Conservation (phyloP, 495 filamentous ascomycete genomes). For the Penicillium turbatum region DNA sequence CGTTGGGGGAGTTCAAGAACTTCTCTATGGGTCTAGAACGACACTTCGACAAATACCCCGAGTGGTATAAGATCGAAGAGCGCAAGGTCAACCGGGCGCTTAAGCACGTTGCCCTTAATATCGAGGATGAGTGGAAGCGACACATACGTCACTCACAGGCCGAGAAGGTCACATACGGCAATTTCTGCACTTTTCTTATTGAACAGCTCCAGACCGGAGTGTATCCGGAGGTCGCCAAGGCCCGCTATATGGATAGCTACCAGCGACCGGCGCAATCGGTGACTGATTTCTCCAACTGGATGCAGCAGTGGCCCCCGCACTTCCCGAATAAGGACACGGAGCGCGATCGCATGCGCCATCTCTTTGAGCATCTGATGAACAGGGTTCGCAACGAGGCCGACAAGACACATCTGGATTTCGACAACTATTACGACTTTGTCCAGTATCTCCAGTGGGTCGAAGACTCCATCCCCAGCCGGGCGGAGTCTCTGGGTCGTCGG, state of each 20-base stretch:
- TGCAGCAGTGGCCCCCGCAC: conserved; percentile 12
- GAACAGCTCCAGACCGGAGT: conserved; percentile 2
- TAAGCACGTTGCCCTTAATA: conserved; percentile 4
- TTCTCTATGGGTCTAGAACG: conserved; percentile 3
- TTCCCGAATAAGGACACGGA: background rate
- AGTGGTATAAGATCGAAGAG: background rate
- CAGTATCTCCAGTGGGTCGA: conserved; percentile 14
- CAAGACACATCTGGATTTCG: conserved; percentile 7
- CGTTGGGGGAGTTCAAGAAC: conserved; percentile 6
- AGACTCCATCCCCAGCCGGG: background rate
- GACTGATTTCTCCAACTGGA: conserved; percentile 12
- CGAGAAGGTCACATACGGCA: background rate
- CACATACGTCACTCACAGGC: background rate
- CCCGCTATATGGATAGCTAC: conserved; percentile 1
- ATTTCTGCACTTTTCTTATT: conserved; percentile 5
- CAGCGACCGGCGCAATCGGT: conserved; percentile 9
- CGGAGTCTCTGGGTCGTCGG: background rate
- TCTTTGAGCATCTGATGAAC: conserved; percentile 10
- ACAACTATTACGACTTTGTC: conserved; percentile 10
- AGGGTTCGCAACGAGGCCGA: background rate
- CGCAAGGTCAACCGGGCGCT: conserved; percentile 2
- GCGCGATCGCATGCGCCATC: conserved; percentile 12
- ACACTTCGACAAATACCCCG: conserved; percentile 6
- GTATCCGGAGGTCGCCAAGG: background rate
- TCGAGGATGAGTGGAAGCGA: conserved; percentile 6